Conservation (phyloP, 148 eudicot species). For the Vaccinium corymbosum region DNA sequence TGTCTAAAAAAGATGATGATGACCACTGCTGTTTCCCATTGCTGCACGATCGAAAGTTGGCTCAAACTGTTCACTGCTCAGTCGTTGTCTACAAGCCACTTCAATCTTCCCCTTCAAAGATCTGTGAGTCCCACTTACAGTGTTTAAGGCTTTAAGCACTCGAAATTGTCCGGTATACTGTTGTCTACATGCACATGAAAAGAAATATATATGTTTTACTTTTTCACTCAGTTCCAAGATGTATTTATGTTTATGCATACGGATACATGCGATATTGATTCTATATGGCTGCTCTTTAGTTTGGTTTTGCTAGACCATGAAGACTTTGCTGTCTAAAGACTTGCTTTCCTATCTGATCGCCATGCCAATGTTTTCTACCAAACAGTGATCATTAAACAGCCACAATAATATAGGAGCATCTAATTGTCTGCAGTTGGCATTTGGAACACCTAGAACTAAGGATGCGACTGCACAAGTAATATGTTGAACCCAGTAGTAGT, state of each 20-base stretch:
- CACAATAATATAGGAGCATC: no score
- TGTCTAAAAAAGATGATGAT: not conserved
- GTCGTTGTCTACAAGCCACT: not conserved
- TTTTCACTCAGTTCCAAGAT: no score
- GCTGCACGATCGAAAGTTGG: not conserved
- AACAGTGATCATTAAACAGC: not conserved
- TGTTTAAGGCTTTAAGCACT: not conserved
- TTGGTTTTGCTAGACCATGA: not conserved
- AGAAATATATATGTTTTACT: not conserved
- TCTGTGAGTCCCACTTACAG: not conserved
- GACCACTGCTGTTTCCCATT: not conserved
- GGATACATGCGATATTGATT: no score
- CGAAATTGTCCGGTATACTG: not conserved
- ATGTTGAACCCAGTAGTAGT: not conserved
- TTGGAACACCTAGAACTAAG: not conserved
- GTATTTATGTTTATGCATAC: no score
- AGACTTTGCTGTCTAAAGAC: not conserved
- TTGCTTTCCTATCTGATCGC: conserved; percentile 3
- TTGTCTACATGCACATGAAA: not conserved
- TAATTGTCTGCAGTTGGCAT: not conserved
- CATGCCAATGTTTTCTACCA: not conserved
- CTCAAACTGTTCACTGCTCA: not conserved
- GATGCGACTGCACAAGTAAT: not conserved
- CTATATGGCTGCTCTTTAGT: no score
- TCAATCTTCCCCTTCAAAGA: not conserved